Evolutionary conservation across 2,329 filamentous ascomycete genomes (phyloP), one percentile per base, ranked within the genome.

Genomic region (Fusarium euwallaceae): DNA sequence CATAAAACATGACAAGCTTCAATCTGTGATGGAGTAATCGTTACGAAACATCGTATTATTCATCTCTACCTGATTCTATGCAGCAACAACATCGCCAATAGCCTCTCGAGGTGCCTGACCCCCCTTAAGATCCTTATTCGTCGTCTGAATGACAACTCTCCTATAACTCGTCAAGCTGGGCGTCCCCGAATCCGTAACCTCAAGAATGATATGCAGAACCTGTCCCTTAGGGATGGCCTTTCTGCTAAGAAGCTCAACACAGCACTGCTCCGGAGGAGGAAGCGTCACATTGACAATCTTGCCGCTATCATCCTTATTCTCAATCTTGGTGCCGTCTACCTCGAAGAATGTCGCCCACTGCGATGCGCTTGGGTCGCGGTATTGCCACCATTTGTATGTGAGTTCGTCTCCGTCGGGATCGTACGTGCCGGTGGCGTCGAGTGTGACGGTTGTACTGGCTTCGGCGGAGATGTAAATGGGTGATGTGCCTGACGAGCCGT

Each of bases 301-400:
- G 22, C 70, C 74, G 48, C 72, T 73, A 39, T 59, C 63, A 16
- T 76, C 72, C 14, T 72, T 67, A 20, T 73, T 72, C 8, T 76
- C 71, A 12, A 77, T 72, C 53, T 75, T 73, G 65, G 82, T 78
- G 48, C 78, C 77, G 0, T 87, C 74, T 51, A 84, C 81, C 1
- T 83, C 80, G 3, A 81, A 76, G 24, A 82, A 79, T 3, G 84
- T 80, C 45, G 76, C 80, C 81, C 85, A 87, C 69, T 88, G 86
- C 3, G 83, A 70, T 9, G 80, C 77, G 53, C 71, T 78, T 3
- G 80, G 79, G 56, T 84, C 82, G 4, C 73, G 72, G 76, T 89
- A 89, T 34, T 88, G 86, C 76, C 82, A 87, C 87, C 87, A 88
- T 45, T 83, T 83, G 79, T 86, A 88, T 6, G 80, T 82, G 27